These are phyloP conservation scores for Eucalyptus cloeziana DNA, from an alignment of 345 rosid species.

Conservation along the genomic window DNA sequence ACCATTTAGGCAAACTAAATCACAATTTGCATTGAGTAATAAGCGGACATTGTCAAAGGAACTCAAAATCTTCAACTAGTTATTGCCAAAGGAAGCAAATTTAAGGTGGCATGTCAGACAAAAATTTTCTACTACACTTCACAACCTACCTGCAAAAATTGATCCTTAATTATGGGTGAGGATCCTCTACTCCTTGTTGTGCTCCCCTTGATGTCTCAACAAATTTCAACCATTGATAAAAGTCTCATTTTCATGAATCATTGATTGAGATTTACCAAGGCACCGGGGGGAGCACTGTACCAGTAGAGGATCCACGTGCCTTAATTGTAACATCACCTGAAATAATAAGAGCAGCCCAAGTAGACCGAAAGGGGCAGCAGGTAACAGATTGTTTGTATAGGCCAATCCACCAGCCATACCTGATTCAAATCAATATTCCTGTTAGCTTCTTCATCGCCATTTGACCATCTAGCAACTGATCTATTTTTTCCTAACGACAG, in stretches of 20 bases:
- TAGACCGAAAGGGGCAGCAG: constrained; percentile 60
- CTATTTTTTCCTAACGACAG: not conserved
- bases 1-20: not conserved
- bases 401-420: constrained; percentile 55
- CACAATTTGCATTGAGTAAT: not conserved
- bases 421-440: constrained; percentile 1
- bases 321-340: constrained; percentile 29
- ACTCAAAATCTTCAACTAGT: not conserved
- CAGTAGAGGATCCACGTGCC: not conserved
- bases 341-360: constrained; percentile 62
- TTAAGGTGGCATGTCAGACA: not conserved
- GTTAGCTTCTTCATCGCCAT: not conserved
- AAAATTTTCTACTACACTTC: not conserved
- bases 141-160: not conserved
- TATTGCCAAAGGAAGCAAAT: not conserved
- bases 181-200: not conserved
- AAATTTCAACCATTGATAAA: not conserved
- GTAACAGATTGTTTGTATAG: constrained; percentile 44
- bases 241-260: not conserved
- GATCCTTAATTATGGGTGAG: not conserved
- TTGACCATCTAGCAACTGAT: not conserved
- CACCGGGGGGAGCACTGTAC: not conserved
- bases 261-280: not conserved
- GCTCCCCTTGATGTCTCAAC: not conserved
- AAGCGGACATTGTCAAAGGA: not conserved